These are phyloP conservation scores for Acanthamoeba royreba DNA, from an alignment of 208 protist genomes.

Conservation along the genomic window DNA sequence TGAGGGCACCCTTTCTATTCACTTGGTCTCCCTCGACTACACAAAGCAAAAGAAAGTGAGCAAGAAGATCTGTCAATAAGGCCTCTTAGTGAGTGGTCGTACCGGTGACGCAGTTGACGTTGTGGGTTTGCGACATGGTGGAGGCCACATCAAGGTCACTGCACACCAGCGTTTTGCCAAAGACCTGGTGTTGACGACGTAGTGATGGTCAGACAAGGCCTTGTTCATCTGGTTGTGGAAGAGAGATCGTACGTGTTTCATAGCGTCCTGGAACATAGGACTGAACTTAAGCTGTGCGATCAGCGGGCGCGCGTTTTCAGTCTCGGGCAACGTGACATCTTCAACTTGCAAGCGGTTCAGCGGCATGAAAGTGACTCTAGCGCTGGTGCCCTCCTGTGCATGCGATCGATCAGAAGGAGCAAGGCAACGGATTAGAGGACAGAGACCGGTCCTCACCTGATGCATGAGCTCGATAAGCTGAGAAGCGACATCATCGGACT, in stretches of 20 bases:
- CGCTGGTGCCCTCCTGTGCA: constrained; percentile 69
- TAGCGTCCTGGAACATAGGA: constrained; percentile 80
- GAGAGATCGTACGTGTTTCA: constrained; percentile 65
- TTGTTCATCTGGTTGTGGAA: background rate
- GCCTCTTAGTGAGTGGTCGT: constrained; percentile 77
- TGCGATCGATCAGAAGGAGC: background rate
- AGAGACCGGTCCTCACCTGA: background rate
- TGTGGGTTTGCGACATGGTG: constrained; percentile 72
- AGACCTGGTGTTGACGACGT: background rate
- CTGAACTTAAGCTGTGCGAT: constrained; percentile 84
- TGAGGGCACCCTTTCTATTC: constrained; percentile 87
- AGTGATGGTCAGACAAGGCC: background rate
- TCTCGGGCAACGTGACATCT: constrained; percentile 69
- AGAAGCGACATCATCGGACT: constrained; percentile 88
- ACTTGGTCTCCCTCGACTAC: constrained; percentile 77
- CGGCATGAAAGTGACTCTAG: constrained; percentile 96
- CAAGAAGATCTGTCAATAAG: constrained; percentile 43
- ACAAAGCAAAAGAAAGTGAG: constrained; percentile 42
- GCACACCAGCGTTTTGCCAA: background rate
- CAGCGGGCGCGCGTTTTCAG: constrained; percentile 80
- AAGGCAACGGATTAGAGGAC: background rate
- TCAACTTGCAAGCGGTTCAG: constrained; percentile 87
- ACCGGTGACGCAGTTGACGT: constrained; percentile 93
- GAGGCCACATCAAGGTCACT: constrained; percentile 79
- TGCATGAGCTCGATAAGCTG: constrained; percentile 91